phyloP scores from a whole-genome alignment of 805 yeast genomes.

The Vanderwaltozyma verrucispora region DNA sequence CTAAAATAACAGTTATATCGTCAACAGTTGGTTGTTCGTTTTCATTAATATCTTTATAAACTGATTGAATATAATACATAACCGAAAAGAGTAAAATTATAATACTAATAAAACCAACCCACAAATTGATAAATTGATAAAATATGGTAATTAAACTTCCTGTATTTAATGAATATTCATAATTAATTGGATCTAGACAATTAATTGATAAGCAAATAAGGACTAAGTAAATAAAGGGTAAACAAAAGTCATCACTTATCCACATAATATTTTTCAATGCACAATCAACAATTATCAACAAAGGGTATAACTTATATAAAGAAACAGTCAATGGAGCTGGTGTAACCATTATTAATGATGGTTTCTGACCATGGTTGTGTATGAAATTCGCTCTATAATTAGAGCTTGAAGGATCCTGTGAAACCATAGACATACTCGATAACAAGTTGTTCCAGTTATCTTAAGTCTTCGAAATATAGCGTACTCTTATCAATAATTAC shows the following conservation, averaged over 20 bases:
- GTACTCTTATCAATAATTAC: too few species aligned
- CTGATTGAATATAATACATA: conserved; percentile 15
- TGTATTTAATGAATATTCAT: too few species aligned
- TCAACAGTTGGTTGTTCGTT: conserved; percentile 27
- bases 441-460: too few species aligned
- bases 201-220: conserved; percentile 10
- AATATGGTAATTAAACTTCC: not conserved
- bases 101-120: conserved; percentile 17
- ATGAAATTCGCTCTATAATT: conserved; percentile 9
- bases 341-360: conserved; percentile 14
- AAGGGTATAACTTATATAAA: conserved; percentile 20
- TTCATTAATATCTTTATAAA: conserved; percentile 10
- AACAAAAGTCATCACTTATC: conserved; percentile 18
- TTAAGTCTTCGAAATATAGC: too few species aligned
- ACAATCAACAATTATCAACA: conserved; percentile 20
- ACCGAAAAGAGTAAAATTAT: conserved; percentile 8
- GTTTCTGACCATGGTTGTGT: conserved; percentile 14
- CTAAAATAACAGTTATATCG: conserved; percentile 19
- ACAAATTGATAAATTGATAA: conserved; percentile 1
- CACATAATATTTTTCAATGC: conserved; percentile 20
- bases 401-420: not conserved
- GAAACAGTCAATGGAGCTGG: conserved; percentile 15
- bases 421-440: not conserved
- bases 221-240: conserved; percentile 20
- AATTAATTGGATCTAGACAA: conserved; percentile 1